Evolutionary conservation across 768 basidiomycete species (phyloP), one percentile per base, ranked within the genome.

Genomic region (Collybia mongolica): DNA sequence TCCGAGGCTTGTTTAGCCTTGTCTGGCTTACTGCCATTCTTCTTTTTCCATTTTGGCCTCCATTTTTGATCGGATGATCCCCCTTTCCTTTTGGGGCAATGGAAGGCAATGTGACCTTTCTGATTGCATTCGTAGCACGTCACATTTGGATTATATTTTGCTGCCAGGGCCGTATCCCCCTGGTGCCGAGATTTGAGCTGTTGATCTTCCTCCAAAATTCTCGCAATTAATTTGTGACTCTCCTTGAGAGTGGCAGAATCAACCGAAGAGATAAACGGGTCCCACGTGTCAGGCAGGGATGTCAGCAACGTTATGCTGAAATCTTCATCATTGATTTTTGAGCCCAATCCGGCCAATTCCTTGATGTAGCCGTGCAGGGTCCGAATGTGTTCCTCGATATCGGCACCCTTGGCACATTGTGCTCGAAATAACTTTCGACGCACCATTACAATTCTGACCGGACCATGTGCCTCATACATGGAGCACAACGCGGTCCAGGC

Each of bases 271-370:
- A 62, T 65, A 43, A 70, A 71, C 0, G 52, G 7, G 44, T 69
- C 59, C 71, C 71, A 72, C 12, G 67, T 60, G 8, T 67, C 59
- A 15, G 66, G 69, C 0, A 72, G 54, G 6, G 61, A 68, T 2
- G 63, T 65, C 19, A 70, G 60, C 6, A 72, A 47, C 0, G 61
- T 63, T 46, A 61, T 61, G 20, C 57, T 47, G 44, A 70, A 72
- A 9, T 72, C 65, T 12, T 57, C 39, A 18, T 69, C 68, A 0
- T 23, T 38, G 17, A 73, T 50, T 11, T 19, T 42, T 14, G 53
- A 39, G 6, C 61, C 65, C 19, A 67, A 50, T 15, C 26, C 23
- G 19, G 51, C 41, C 28, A 63, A 48, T 44, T 69, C 59, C 29
- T 65, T 46, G 42, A 63, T 49, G 42, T 54, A 56, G 8, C 54